These are phyloP conservation scores for Apium graveolens DNA, from an alignment of 129 eudicot genomes.

Conservation along the genomic window DNA sequence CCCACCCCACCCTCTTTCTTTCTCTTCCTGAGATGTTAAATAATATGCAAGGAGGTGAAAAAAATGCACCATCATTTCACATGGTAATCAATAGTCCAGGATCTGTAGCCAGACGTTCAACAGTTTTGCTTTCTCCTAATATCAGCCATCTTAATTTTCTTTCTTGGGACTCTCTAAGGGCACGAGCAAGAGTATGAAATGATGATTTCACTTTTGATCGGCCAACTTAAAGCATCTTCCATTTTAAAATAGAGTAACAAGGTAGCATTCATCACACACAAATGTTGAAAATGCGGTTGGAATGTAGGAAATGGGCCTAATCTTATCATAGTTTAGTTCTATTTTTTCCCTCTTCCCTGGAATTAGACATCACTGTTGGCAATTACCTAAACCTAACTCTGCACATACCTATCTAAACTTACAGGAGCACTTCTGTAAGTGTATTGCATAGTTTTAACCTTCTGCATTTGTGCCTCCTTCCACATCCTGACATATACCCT, in stretches of 20 bases:
- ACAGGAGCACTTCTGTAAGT: background rate
- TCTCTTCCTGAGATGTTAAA: too few species aligned
- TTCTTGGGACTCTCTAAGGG: background rate
- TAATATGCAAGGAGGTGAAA: too few species aligned
- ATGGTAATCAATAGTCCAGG: background rate
- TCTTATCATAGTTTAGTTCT: background rate
- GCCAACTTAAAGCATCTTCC: background rate
- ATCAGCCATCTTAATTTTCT: background rate
- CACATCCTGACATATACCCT: background rate
- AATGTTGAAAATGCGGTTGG: background rate
- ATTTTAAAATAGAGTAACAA: background rate
- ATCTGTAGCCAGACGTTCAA: background rate
- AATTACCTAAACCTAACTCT: background rate
- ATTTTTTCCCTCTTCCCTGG: background rate
- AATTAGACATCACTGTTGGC: background rate
- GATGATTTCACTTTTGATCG: background rate
- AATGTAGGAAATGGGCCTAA: background rate
- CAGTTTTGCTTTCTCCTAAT: background rate
- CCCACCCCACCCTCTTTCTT: too few species aligned
- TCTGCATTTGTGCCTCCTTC: background rate
- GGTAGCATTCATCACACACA: background rate
- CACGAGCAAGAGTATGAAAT: background rate
- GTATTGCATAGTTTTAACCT: background rate
- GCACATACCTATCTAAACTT: background rate
- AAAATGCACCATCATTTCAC: too few species aligned